Percentiles rank a stretch among this genome's conserved stretches.
These are phyloP conservation scores for Thielaviopsis cerberus DNA, from an alignment of 2,329 filamentous ascomycete genomes.

Conservation along the genomic window DNA sequence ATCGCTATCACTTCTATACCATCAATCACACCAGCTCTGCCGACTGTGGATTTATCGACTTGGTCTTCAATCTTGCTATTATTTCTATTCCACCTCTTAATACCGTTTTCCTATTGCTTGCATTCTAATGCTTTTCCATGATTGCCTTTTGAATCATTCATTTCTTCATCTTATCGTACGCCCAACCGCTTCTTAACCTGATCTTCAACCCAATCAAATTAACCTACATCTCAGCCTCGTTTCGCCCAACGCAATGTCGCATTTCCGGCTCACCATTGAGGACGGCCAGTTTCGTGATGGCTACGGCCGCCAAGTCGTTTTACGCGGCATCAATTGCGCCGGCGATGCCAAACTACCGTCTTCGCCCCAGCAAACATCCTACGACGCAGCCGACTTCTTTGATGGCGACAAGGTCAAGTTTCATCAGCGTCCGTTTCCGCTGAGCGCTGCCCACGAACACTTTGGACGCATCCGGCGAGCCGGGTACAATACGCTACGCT, in stretches of 20 bases:
- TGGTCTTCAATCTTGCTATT: not conserved
- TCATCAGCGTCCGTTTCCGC: conserved; percentile 63
- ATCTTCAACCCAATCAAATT: not conserved
- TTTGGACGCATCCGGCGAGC: conserved; percentile 72
- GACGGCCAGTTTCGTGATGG: conserved; percentile 68
- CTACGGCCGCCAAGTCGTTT: conserved; percentile 64
- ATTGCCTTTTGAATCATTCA: not conserved
- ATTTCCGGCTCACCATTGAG: conserved; percentile 62
- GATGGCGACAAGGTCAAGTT: conserved; percentile 86
- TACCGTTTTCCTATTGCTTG: not conserved
- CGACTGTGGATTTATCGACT: not conserved
- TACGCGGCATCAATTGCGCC: conserved; percentile 87
- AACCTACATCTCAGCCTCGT: not conserved
- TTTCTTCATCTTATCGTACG: not conserved
- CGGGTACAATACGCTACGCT: conserved; percentile 92
- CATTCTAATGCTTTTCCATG: not conserved
- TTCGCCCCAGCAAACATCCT: conserved; percentile 62
- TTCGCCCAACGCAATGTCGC: conserved; percentile 35
- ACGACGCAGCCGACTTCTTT: conserved; percentile 64
- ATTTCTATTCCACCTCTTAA: not conserved
- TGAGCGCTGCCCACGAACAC: conserved; percentile 67
- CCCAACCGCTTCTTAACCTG: not conserved
- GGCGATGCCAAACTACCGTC: conserved; percentile 81
- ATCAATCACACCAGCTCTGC: not conserved
- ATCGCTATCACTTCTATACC: not conserved